Percentiles rank a stretch among this genome's conserved stretches.
Evolutionary conservation across 495 filamentous ascomycete genomes (phyloP).

Genomic region (Entonaema liquescens): DNA sequence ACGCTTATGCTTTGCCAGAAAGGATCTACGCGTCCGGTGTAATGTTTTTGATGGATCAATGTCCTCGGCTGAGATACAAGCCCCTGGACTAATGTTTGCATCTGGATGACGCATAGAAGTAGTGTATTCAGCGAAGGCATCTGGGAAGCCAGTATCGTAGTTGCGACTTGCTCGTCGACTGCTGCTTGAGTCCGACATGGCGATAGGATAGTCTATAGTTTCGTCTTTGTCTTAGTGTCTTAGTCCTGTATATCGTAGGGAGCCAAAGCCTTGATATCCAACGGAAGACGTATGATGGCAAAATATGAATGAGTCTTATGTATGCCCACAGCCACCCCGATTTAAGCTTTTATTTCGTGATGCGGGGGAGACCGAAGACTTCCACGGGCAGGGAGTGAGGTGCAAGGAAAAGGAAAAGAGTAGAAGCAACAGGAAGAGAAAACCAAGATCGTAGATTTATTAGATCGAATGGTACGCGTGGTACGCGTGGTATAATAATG

Average conservation of each 20-base stretch:
- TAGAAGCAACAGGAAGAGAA: not conserved
- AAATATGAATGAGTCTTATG: slow-evolving; percentile 5
- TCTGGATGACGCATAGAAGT: slow-evolving; percentile 46
- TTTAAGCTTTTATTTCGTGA: slow-evolving; percentile 7
- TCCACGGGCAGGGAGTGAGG: not conserved
- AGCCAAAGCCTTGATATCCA: not conserved
- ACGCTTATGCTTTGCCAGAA: slow-evolving; percentile 42
- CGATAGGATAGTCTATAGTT: slow-evolving; percentile 5
- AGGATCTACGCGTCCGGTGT: slow-evolving; percentile 41
- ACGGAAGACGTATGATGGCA: not conserved
- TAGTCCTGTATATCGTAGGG: not conserved
- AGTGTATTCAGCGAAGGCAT: slow-evolving; percentile 42
- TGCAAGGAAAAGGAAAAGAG: not conserved
- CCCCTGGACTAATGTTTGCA: slow-evolving; percentile 38
- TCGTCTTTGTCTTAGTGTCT: slow-evolving; percentile 22
- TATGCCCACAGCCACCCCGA: not conserved
- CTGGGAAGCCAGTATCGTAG: slow-evolving; percentile 46
- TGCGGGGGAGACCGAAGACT: slow-evolving; percentile 7
- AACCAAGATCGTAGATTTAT: not conserved
- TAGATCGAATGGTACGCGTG: not conserved
- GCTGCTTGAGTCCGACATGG: slow-evolving; percentile 40
- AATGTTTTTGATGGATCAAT: slow-evolving; percentile 42
- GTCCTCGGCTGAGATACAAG: slow-evolving; percentile 45
- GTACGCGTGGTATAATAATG: not conserved
- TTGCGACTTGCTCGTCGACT: slow-evolving; percentile 40